Conservation (phyloP, 345 rosid species). For the Arabidopsis suecica region DNA sequence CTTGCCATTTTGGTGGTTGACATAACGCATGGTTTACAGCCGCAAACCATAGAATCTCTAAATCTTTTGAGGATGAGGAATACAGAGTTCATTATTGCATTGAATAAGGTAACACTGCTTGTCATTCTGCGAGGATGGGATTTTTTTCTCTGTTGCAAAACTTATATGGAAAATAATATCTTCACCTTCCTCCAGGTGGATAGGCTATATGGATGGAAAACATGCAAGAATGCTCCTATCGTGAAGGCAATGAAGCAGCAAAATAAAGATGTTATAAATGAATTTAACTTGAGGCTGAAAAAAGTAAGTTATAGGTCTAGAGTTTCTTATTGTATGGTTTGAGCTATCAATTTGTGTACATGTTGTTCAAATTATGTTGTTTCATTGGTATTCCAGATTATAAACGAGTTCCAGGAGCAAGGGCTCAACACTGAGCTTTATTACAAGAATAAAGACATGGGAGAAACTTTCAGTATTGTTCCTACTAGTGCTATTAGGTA, state of each 20-base stretch:
- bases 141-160: constrained; percentile 3
- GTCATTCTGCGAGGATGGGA: constrained; percentile 11
- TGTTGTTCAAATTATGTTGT: constrained; percentile 10
- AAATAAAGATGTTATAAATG: constrained; percentile 66
- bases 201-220: constrained; percentile 91
- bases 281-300: constrained; percentile 73
- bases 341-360: constrained; percentile 13
- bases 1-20: constrained; percentile 97
- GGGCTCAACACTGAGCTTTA: constrained; percentile 89
- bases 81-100: constrained; percentile 87
- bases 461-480: constrained; percentile 80
- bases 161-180: neutral
- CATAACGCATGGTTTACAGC: constrained; percentile 94
- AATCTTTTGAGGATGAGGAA: constrained; percentile 83
- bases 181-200: constrained; percentile 70
- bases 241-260: constrained; percentile 74
- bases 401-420: constrained; percentile 85
- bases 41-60: constrained; percentile 89
- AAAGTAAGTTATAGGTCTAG: constrained; percentile 51
- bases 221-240: constrained; percentile 77
- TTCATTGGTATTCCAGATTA: constrained; percentile 52
- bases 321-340: neutral
- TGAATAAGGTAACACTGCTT: constrained; percentile 72
- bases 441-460: constrained; percentile 86
- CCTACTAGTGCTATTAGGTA: constrained; percentile 95